A percentile compares a stretch with the other conserved stretches of the same genome.
Evolutionary conservation across 306 rosid genomes (phyloP).

Genomic region (Corylus heterophylla): DNA sequence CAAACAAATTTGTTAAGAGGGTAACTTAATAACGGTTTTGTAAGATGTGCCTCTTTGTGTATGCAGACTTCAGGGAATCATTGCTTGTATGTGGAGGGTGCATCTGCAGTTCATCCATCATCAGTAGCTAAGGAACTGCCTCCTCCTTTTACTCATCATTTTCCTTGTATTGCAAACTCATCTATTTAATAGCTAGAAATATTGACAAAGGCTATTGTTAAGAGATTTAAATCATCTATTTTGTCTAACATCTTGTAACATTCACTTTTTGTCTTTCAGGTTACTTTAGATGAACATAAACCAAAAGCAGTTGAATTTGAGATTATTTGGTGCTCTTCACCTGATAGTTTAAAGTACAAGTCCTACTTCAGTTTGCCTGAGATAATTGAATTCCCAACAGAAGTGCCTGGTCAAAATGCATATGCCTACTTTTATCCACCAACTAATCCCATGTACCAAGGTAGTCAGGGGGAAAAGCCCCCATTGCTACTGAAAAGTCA

Average conservation of each 20-base stretch:
- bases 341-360: slow-evolving; percentile 67
- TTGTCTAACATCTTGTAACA: neutral
- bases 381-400: slow-evolving; percentile 89
- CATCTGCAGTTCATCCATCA: slow-evolving; percentile 65
- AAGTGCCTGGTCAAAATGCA: slow-evolving; percentile 86
- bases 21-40: slow-evolving; percentile 9
- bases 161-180: neutral
- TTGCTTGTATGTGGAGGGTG: slow-evolving; percentile 83
- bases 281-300: slow-evolving; percentile 58
- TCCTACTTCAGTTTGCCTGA: slow-evolving; percentile 79
- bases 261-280: slow-evolving; percentile 44
- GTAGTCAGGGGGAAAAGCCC: slow-evolving; percentile 75
- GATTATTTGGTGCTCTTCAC: slow-evolving; percentile 84
- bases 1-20: slow-evolving; percentile 11
- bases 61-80: slow-evolving; percentile 60
- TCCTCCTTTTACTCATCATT: neutral
- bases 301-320: slow-evolving; percentile 55
- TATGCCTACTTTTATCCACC: slow-evolving; percentile 93
- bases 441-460: slow-evolving; percentile 60
- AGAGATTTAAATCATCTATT: neutral
- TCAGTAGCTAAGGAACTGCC: slow-evolving; percentile 76
- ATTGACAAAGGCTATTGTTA: neutral
- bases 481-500: slow-evolving; percentile 83
- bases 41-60: slow-evolving; percentile 24
- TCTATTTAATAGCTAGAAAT: neutral